Evolutionary conservation across 1,139 yeast species (phyloP).

Genomic region (Kodamaea arcana): DNA sequence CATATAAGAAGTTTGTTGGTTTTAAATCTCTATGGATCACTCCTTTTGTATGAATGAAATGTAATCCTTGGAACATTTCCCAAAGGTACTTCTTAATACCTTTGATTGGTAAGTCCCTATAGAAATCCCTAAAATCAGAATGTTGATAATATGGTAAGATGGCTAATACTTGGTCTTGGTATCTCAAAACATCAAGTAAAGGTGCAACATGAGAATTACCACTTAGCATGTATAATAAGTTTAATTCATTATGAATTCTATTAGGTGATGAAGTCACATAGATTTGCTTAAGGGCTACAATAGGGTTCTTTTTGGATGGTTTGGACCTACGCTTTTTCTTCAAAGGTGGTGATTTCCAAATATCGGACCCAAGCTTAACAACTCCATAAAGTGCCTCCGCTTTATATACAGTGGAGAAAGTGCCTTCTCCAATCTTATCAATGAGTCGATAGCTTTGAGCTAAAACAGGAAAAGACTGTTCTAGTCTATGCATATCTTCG

Average conservation of each 20-base stretch:
- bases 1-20: slow-evolving; percentile 83
- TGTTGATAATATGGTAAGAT: slow-evolving; percentile 90
- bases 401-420: slow-evolving; percentile 86
- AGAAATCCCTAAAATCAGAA: slow-evolving; percentile 84
- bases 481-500: slow-evolving; percentile 65
- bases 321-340: slow-evolving; percentile 16
- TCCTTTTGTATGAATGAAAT: slow-evolving; percentile 69
- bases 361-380: slow-evolving; percentile 34
- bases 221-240: slow-evolving; percentile 61
- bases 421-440: slow-evolving; percentile 93
- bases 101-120: slow-evolving; percentile 68
- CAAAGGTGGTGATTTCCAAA: slow-evolving; percentile 47
- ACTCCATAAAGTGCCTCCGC: slow-evolving; percentile 65
- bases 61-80: slow-evolving; percentile 73
- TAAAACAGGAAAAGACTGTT: slow-evolving; percentile 60
- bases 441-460: slow-evolving; percentile 58
- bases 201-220: slow-evolving; percentile 84
- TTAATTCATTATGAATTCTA: slow-evolving; percentile 83
- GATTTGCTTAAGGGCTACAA: slow-evolving; percentile 88
- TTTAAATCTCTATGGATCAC: slow-evolving; percentile 88
- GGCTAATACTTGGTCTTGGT: slow-evolving; percentile 88
- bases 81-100: slow-evolving; percentile 80
- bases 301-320: slow-evolving; percentile 37
- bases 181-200: slow-evolving; percentile 77
- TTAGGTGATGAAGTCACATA: slow-evolving; percentile 94